Evolutionary conservation across 2,329 filamentous ascomycete genomes (phyloP).

Genomic region (Cucurbitaria berberidis): DNA sequence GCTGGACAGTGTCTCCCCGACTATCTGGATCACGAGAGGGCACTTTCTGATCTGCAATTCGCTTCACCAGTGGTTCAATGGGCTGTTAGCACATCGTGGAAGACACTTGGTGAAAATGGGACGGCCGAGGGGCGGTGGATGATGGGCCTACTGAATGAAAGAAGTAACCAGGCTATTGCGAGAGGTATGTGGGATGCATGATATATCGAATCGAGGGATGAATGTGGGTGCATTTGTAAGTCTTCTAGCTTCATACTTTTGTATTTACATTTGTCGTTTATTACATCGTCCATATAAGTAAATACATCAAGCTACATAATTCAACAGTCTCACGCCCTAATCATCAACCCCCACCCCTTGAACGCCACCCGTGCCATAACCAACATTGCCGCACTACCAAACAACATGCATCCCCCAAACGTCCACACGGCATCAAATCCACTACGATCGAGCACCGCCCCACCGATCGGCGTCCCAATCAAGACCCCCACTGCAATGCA

Average conservation of each 20-base stretch:
- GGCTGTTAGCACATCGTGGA: constrained; percentile 28
- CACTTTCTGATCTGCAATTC: constrained; percentile 4
- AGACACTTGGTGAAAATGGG: constrained; percentile 17
- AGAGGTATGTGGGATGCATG: constrained; percentile 5
- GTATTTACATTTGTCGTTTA: too few relatives aligned
- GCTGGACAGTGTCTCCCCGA: constrained; percentile 29
- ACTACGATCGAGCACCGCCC: constrained; percentile 57
- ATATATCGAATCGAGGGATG: neutral
- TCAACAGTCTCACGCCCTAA: constrained; percentile 26
- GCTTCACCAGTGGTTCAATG: constrained; percentile 28
- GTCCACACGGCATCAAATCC: constrained; percentile 54
- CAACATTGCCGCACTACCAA: constrained; percentile 28
- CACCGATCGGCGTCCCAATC: constrained; percentile 64
- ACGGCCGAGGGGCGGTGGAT: constrained; percentile 23
- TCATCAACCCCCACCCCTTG: constrained; percentile 30
- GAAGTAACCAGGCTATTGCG: constrained; percentile 1
- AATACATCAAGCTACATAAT: neutral
- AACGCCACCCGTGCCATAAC: constrained; percentile 26
- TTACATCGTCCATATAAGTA: too few relatives aligned
- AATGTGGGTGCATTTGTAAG: neutral
- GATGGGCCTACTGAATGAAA: constrained; percentile 3
- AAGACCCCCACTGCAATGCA: constrained; percentile 59
- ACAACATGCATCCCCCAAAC: constrained; percentile 49
- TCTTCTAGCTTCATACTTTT: neutral
- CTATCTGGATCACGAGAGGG: constrained; percentile 16